Evolutionary conservation across 1,284 basidiomycete species (phyloP).

Genomic region (Spongiforma sp.): DNA sequence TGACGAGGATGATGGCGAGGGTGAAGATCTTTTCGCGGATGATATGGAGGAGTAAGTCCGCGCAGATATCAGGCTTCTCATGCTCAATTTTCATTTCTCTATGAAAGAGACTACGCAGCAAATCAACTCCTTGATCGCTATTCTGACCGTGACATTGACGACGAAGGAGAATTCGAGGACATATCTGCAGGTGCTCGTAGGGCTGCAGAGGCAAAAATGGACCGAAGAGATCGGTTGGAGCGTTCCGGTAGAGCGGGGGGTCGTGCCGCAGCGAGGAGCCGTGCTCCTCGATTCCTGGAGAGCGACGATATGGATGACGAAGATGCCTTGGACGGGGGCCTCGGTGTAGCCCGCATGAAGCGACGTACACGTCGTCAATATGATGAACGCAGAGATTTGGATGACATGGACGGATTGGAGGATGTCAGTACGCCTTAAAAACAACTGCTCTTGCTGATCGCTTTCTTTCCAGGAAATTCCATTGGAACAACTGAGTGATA

Average conservation of each 20-base stretch:
- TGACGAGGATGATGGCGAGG: slow-evolving; percentile 79
- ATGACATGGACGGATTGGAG: slow-evolving; percentile 86
- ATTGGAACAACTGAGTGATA: slow-evolving; percentile 94
- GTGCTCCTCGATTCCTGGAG: slow-evolving; percentile 86
- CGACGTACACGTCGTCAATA: slow-evolving; percentile 83
- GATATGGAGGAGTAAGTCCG: slow-evolving; percentile 71
- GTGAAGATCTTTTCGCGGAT: slow-evolving; percentile 94
- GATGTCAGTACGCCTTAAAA: slow-evolving; percentile 57
- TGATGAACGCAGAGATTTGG: slow-evolving; percentile 84
- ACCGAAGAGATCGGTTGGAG: slow-evolving; percentile 83
- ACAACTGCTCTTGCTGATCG: slow-evolving; percentile 10
- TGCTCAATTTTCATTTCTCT: slow-evolving; percentile 10
- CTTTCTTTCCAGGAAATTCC: slow-evolving; percentile 78
- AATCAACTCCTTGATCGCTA: slow-evolving; percentile 89
- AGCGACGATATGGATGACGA: slow-evolving; percentile 67
- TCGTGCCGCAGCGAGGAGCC: slow-evolving; percentile 76
- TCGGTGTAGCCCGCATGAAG: slow-evolving; percentile 72
- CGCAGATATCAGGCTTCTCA: background rate
- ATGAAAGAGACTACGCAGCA: slow-evolving; percentile 82
- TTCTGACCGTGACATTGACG: slow-evolving; percentile 87
- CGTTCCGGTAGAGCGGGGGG: slow-evolving; percentile 65
- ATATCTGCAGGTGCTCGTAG: slow-evolving; percentile 79
- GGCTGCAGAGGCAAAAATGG: slow-evolving; percentile 90
- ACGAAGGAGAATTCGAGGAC: slow-evolving; percentile 78
- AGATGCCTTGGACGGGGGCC: slow-evolving; percentile 61